Percentiles rank a stretch among this genome's conserved stretches.
phyloP scores from a whole-genome alignment of 164 flowering plant species.

The Vitis riparia region DNA sequence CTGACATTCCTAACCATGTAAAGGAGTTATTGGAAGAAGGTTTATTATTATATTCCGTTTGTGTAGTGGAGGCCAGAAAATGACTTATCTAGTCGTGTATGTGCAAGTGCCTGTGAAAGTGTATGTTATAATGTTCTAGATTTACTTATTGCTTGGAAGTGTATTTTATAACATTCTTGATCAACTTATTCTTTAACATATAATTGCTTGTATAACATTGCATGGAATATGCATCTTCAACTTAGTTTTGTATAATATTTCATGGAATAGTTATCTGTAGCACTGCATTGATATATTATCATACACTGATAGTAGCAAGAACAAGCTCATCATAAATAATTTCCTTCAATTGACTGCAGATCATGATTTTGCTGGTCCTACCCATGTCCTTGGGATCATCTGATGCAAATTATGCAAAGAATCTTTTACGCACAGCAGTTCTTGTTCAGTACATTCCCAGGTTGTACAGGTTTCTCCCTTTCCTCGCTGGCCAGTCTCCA shows the following conservation, averaged over 20 bases:
- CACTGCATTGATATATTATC: not conserved
- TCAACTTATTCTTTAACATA: too few relatives aligned
- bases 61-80: not conserved
- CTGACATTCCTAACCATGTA: conserved; percentile 1
- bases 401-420: conserved; percentile 86
- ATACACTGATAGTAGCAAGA: not conserved
- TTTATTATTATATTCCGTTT: not conserved
- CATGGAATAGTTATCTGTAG: not conserved
- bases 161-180: not conserved
- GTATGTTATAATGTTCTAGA: not conserved
- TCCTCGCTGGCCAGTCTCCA: conserved; percentile 75
- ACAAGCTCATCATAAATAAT: not conserved
- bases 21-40: not conserved
- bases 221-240: not conserved
- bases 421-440: conserved; percentile 65
- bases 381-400: conserved; percentile 49
- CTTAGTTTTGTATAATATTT: not conserved
- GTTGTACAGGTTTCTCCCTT: conserved; percentile 65
- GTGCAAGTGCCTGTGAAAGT: not conserved
- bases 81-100: not conserved
- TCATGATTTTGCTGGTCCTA: conserved; percentile 53
- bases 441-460: conserved; percentile 83
- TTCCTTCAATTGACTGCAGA: conserved; percentile 34
- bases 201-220: not conserved
- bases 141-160: not conserved